Conservation (phyloP, 768 basidiomycete genomes). For the Mycena alexandri region DNA sequence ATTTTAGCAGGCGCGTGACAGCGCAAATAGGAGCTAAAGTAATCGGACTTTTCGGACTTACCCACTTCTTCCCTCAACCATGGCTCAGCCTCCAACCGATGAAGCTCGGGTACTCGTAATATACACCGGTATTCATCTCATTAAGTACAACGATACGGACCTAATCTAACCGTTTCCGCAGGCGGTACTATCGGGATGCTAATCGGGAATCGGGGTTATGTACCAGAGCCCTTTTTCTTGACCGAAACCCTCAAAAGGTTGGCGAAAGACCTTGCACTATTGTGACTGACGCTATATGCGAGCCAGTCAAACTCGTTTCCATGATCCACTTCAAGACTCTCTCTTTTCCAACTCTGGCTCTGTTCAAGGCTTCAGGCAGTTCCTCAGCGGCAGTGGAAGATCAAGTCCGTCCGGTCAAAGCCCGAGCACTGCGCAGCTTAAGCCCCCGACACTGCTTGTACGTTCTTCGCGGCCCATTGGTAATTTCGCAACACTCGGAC, state of each 20-base stretch:
- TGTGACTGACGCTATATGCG: constrained; percentile 4
- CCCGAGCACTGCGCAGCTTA: constrained; percentile 40
- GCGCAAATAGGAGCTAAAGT: constrained; percentile 23
- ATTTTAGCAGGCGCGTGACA: background rate
- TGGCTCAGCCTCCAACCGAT: constrained; percentile 68
- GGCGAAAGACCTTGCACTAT: background rate
- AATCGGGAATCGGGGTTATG: constrained; percentile 79
- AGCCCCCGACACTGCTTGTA: constrained; percentile 64
- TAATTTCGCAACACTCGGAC: constrained; percentile 51
- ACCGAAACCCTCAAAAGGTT: constrained; percentile 74
- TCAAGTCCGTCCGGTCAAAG: constrained; percentile 58
- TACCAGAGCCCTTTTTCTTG: constrained; percentile 89
- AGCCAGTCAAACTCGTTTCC: constrained; percentile 86
- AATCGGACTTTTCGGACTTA: background rate
- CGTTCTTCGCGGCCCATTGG: constrained; percentile 80
- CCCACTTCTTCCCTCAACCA: constrained; percentile 37
- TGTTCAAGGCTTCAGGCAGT: constrained; percentile 83
- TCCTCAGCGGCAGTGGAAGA: constrained; percentile 74
- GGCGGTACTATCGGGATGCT: constrained; percentile 93
- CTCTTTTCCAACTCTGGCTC: constrained; percentile 85
- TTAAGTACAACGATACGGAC: background rate
- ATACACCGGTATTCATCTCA: constrained; percentile 70
- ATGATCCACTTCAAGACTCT: constrained; percentile 91
- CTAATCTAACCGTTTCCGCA: constrained; percentile 31
- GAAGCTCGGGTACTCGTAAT: constrained; percentile 89